A percentile compares a stretch with the other conserved stretches of the same genome.
These are phyloP conservation scores for Hyaloscypha finlandica DNA, from an alignment of 495 filamentous ascomycete species.

Conservation along the genomic window DNA sequence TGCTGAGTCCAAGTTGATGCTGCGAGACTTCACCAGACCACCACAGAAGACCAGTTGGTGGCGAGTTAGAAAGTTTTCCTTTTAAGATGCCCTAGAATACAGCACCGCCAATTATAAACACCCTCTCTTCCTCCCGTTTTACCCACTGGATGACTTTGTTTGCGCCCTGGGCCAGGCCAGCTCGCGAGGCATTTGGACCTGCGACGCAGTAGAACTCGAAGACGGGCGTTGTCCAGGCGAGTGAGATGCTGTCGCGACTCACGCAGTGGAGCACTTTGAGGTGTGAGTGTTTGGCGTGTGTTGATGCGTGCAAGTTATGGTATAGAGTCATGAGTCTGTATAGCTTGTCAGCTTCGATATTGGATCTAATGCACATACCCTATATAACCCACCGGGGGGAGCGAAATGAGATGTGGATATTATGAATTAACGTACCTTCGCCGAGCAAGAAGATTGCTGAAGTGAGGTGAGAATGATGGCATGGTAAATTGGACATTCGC, in stretches of 20 bases:
- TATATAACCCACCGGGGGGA: constrained; percentile 3
- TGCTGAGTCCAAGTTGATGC: not conserved
- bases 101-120: constrained; percentile 67
- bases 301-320: constrained; percentile 75
- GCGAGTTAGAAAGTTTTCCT: not conserved
- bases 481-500: constrained; percentile 95
- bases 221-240: constrained; percentile 86
- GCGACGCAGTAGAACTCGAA: constrained; percentile 96
- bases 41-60: not conserved
- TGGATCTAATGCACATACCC: not conserved
- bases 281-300: constrained; percentile 79
- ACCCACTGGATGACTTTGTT: constrained; percentile 89
- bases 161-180: constrained; percentile 79
- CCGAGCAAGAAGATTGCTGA: constrained; percentile 61
- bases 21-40: not conserved
- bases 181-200: constrained; percentile 73
- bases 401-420: not conserved
- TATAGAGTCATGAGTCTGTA: constrained; percentile 78
- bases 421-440: constrained; percentile 52
- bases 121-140: constrained; percentile 81
- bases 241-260: constrained; percentile 67
- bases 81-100: constrained; percentile 26
- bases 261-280: constrained; percentile 84
- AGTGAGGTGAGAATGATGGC: constrained; percentile 77
- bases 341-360: constrained; percentile 1